Base-by-base conservation (phyloP, 108 stramenopile genomes). In the Asterionellopsis glacialis region DNA sequence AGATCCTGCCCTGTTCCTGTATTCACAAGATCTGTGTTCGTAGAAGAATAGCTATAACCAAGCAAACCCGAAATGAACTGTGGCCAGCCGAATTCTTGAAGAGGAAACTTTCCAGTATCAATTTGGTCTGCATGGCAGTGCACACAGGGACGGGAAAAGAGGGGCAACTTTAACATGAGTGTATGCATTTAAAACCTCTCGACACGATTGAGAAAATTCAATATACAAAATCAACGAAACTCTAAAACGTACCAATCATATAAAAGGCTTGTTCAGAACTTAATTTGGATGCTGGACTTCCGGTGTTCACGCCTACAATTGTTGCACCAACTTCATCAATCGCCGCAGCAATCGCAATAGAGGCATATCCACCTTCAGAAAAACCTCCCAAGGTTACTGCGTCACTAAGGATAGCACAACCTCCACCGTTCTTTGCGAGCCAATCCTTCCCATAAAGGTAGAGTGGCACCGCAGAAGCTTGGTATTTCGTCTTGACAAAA, bases 311-410 rank as follows among this genome's bases (percentile, higher is more conserved):
- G 9, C 9, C 9, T 5, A 48, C 21, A 9, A 48, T 21, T 21
- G 2, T 19, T 9, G 19, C 47, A 48, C 21, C 47, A 48, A 48
- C 6, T 5, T 21, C 5, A 21, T 48, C 47, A 21, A 48, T 5
- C 6, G 47, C 47, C 9, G 4, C 16, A 9, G 47, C 47, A 16
- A 21, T 21, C 6, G 47, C 47, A 48, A 48, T 21, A 9, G 47
- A 48, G 5, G 47, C 16, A 48, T 19, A 48, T 48, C 47, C 47
- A 48, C 47, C 47, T 9, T 48, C 47, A 5, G 47, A 48, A 21
- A 7, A 48, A 1, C 47, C 47, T 19, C 47, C 47, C 16, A 48
- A 48, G 19, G 2, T 48, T 16, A 21, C 47, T 16, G 2, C 9
- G 21, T 48, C 9, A 21, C 9, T 9, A 19, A 48, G 6, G 5